Percentiles rank a stretch among this genome's conserved stretches.
phyloP scores from a whole-genome alignment of 257 asterid species.

The Coffea canephora region DNA sequence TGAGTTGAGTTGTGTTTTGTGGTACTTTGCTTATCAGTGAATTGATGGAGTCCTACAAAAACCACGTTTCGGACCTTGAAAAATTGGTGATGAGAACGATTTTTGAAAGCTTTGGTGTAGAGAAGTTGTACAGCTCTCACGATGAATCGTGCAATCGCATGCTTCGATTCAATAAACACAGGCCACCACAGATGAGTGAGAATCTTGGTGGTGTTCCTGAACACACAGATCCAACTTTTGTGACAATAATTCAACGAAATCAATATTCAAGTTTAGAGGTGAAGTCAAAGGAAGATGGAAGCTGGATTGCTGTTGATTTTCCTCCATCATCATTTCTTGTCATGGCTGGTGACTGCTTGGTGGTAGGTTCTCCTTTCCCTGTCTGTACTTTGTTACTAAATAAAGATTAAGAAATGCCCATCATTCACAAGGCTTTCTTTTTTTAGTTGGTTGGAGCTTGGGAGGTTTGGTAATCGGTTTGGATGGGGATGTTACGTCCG shows the following conservation, averaged over 20 bases:
- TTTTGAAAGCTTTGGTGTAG: slow-evolving; percentile 50
- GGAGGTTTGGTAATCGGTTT: no score
- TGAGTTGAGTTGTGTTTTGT: no score
- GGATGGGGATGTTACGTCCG: no score
- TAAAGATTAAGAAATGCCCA: not conserved
- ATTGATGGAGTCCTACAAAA: slow-evolving; percentile 37
- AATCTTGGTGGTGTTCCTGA: slow-evolving; percentile 34
- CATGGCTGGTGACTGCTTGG: slow-evolving; percentile 68
- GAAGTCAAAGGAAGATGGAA: slow-evolving; percentile 39
- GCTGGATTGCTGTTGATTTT: slow-evolving; percentile 48
- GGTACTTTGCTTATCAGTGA: slow-evolving; percentile 28
- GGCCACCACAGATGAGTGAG: slow-evolving; percentile 24
- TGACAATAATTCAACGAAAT: slow-evolving; percentile 52
- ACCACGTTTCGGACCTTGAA: slow-evolving; percentile 46
- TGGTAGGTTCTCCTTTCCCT: slow-evolving; percentile 8
- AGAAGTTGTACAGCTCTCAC: slow-evolving; percentile 41
- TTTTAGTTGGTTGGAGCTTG: no score
- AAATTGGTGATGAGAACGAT: slow-evolving; percentile 49
- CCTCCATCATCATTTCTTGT: slow-evolving; percentile 49
- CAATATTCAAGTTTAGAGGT: slow-evolving; percentile 54
- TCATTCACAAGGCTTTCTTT: no score
- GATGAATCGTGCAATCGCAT: slow-evolving; percentile 45
- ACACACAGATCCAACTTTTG: slow-evolving; percentile 64
- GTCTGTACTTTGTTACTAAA: no score
- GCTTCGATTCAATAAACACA: slow-evolving; percentile 48